phyloP scores from a whole-genome alignment of 208 protist species.

The Trypanosoma mega region DNA sequence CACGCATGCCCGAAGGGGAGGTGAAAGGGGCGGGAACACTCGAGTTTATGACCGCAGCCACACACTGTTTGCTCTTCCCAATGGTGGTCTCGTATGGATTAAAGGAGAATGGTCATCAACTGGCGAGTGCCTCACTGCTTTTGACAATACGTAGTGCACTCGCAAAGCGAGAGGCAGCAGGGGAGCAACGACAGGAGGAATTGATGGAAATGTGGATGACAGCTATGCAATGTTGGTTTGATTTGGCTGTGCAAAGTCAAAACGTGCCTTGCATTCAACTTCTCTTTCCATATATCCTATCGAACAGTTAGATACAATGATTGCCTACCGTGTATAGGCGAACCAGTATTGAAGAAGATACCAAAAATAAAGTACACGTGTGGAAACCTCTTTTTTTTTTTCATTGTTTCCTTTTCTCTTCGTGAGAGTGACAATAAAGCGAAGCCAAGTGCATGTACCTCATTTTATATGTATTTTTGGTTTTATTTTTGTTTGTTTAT shows the following conservation, averaged over 20 bases:
- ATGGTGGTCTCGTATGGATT: slow-evolving; percentile 14
- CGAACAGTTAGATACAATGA: no score
- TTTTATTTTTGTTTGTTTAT: no score
- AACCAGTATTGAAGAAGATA: neutral
- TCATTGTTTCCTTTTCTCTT: neutral
- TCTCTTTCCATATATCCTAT: slow-evolving; percentile 21
- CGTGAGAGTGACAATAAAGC: neutral
- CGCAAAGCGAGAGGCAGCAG: slow-evolving; percentile 3
- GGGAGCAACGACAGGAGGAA: slow-evolving; percentile 1
- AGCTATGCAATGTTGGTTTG: slow-evolving; percentile 19
- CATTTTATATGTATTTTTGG: no score
- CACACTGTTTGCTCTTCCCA: slow-evolving; percentile 2
- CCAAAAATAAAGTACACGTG: neutral
- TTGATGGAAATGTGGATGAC: slow-evolving; percentile 1
- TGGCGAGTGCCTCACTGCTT: slow-evolving; percentile 16
- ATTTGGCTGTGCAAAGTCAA: slow-evolving; percentile 13
- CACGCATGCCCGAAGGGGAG: neutral
- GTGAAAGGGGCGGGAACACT: slow-evolving; percentile 8
- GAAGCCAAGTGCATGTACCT: no score
- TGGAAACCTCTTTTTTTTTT: neutral
- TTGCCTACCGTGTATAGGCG: neutral
- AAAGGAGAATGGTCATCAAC: slow-evolving; percentile 16
- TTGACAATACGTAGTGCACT: slow-evolving; percentile 3
- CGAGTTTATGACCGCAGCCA: neutral
- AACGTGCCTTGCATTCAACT: slow-evolving; percentile 23